Evolutionary conservation across 352 stramenopile species (phyloP), one percentile per base, ranked within the genome.

Genomic region (Globisporangium sylvaticum): DNA sequence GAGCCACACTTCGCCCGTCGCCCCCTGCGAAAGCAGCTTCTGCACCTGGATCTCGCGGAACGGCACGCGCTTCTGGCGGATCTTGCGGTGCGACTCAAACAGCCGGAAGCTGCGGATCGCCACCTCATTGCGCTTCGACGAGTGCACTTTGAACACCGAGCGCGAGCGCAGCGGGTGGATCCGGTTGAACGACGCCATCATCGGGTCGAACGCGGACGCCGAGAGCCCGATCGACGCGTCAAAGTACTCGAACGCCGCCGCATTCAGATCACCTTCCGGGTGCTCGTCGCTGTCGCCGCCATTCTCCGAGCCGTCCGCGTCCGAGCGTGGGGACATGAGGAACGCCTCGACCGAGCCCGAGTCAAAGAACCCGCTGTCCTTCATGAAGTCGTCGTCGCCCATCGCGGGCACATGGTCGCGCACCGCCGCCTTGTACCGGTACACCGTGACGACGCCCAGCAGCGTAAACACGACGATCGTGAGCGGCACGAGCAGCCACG

Each of bases 1-100:
- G 8, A 90, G 77, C 87, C 87, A 92, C 1, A 94, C 79, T 57
- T 92, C 87, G 8, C 84, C 84, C 20, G 76, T 89, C 3, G 75
- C 68, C 1, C 87, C 84, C 1, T 74, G 73, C 0, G 84, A 84
- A 3, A 94, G 67, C 54, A 77, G 54, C 15, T 79, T 71, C 39
- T 83, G 61, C 1, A 90, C 74, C 58, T 90, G 76, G 14, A 94
- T 73, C 2, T 94, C 77, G 3, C 75, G 62, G 3, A 89, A 66
- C 7, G 74, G 72, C 9, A 92, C 57, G 15, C 82, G 84, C 31
- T 82, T 68, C 7, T 77, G 71, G 2, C 78, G 77, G 53, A 91
- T 91, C 61, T 81, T 77, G 42, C 71, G 74, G 53, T 91, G 78
- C 37, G 77, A 85, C 63, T 91, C 80, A 56, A 91, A 91, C 42